Percentiles rank a stretch among this genome's conserved stretches.
phyloP scores from a whole-genome alignment of 176 grass and related monocot genomes.

The Cocos nucifera region DNA sequence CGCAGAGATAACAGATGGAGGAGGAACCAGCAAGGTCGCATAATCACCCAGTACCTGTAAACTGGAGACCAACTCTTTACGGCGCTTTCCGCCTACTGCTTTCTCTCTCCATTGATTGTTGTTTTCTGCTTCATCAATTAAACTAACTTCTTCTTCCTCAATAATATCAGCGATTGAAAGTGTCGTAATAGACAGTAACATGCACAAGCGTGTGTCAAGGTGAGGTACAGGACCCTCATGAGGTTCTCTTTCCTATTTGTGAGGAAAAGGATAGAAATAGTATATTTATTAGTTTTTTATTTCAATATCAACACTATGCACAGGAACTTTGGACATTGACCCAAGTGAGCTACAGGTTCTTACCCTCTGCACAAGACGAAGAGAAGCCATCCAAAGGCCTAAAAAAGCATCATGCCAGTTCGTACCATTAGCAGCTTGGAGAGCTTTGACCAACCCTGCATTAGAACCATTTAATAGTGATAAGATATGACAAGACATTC shows the following conservation, averaged over 20 bases:
- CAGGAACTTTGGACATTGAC: too few species aligned
- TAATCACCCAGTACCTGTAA: conserved; percentile 78
- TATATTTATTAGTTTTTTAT: too few species aligned
- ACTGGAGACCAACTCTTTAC: conserved; percentile 67
- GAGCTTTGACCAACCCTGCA: conserved; percentile 89
- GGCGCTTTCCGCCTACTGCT: conserved; percentile 21
- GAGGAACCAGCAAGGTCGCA: conserved; percentile 78
- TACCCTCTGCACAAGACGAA: conserved; percentile 93
- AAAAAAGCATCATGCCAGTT: conserved; percentile 93
- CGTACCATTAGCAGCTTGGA: conserved; percentile 73
- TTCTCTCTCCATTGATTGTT: conserved; percentile 36
- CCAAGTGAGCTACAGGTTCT: conserved; percentile 10
- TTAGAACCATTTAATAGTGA: conserved; percentile 2
- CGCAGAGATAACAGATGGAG: conserved; percentile 53
- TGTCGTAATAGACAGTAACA: conserved; percentile 80
- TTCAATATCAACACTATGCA: too few species aligned
- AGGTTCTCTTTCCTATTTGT: conserved; percentile 82
- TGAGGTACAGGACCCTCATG: conserved; percentile 88
- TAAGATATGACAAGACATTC: too few species aligned
- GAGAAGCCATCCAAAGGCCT: conserved; percentile 87
- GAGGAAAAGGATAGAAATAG: background rate
- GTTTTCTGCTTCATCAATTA: conserved; percentile 28
- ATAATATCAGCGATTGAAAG: conserved; percentile 79
- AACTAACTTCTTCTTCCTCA: conserved; percentile 47
- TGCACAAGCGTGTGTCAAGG: conserved; percentile 77